Base-by-base conservation (phyloP, 306 rosid genomes). In the Hippophae tibetana region DNA sequence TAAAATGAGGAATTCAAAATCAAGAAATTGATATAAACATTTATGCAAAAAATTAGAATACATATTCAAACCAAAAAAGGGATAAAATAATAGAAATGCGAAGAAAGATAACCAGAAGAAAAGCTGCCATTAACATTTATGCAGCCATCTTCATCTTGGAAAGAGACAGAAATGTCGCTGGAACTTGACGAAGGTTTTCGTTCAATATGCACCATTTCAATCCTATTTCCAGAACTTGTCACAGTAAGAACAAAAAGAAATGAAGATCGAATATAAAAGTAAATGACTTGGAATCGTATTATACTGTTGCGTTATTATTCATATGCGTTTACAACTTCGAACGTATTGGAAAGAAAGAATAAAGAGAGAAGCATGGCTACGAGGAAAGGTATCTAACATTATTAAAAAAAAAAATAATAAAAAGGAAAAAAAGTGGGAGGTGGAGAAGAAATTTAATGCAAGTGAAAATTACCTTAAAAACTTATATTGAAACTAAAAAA, bases 101-200 rank as follows among this genome's bases (percentile, higher is more conserved):
- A 42, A 43, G 13, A 9, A 12, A 12, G 48, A 57, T 9, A 49
- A 68, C 64, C 74, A 25, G 74, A 67, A 62, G 64, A 76, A 25
- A 52, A 31, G 42, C 14, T 8, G 64, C 68, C 56, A 59, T 51
- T 57, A 73, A 23, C 57, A 26, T 38, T 62, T 23, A 7, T 53
- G 42, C 50, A 18, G 56, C 54, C 56, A 63, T 25, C 43, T 6
- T 59, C 27, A 1, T 81, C 72, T 43, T 78, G 82, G 38, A 70
- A 14, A 61, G 51, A 76, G 11, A 82, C 77, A 18, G 89, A 79
- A 55, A 46, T 3, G 50, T 84, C 86, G 60, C 62, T 57, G 43
- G 68, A 80, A 47, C 47, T 51, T 49, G 43, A 51, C 42, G 83
- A 79, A 66, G 72, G 63, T 67, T 27, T 12, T 0, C 56, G 63